Base-by-base conservation (phyloP, 2,329 filamentous ascomycete genomes). In the Ophiobolus disseminans region DNA sequence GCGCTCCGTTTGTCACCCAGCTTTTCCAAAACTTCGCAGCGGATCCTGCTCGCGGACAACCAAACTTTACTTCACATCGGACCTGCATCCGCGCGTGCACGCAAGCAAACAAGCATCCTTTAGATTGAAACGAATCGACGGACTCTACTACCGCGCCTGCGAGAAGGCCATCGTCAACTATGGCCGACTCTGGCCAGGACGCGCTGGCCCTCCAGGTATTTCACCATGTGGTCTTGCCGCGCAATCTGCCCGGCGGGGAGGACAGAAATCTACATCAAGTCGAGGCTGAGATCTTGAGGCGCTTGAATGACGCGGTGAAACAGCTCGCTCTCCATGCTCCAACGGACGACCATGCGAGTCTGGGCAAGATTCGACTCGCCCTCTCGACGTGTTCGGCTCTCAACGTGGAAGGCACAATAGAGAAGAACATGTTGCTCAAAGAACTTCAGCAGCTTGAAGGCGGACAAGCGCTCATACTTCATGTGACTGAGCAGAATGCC, bases 401-500 rank as follows among this genome's bases (percentile, higher is more conserved):
- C 25, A 66, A 71, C 30, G 41, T 65, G 0, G 53, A 59, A 3
- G 56, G 62, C 5, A 58, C 53, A 16, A 54, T 71, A 2, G 56
- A 63, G 8, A 69, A 66, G 34, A 25, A 44, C 1, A 22, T 55
- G 6, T 36, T 73, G 10, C 5, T 56, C 1, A 52, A 52, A 13
- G 63, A 66, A 36, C 40, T 72, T 2, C 40, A 37, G 5, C 19
- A 44, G 6, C 37, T 72, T 1, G 20, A 48, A 0, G 25, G n/a
- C 0, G 36, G 40, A 2, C 46, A 70, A 21, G 56, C 73, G 17
- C 55, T 82, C 4, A 69, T 81, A 4, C 43, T 81, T 0, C 70
- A 80, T 38, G 50, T 82, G n/a, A 57, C 63, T 0, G 72, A 78
- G 46, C 80, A 82, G 51, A 82, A 83, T 58, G 75, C 77, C 1